Conservation (phyloP, 345 rosid genomes). For the Chamaenerion angustifolium region DNA sequence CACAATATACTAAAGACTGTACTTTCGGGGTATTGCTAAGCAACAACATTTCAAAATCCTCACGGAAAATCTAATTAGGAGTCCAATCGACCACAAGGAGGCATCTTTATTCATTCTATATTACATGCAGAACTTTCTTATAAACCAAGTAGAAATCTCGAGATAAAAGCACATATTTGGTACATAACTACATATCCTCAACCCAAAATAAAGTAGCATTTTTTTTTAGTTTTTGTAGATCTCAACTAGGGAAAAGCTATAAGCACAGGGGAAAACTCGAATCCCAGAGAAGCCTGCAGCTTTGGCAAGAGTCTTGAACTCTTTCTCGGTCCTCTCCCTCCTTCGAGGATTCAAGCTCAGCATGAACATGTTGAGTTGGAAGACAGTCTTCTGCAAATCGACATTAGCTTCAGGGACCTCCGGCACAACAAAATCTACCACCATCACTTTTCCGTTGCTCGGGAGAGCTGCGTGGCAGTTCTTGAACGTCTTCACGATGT, state of each 20-base stretch:
- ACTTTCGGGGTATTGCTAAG: too few species aligned
- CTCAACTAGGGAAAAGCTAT: constrained; percentile 31
- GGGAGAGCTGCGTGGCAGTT: constrained; percentile 32
- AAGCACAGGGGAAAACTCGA: constrained; percentile 18
- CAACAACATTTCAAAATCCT: too few species aligned
- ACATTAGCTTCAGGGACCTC: constrained; percentile 18
- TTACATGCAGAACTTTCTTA: too few species aligned
- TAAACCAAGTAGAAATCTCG: too few species aligned
- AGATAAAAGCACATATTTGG: too few species aligned
- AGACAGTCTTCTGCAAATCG: constrained; percentile 14
- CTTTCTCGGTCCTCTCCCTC: constrained; percentile 30
- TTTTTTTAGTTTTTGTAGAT: constrained; percentile 16
- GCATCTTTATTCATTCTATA: too few species aligned
- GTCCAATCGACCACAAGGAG: too few species aligned
- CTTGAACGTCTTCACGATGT: constrained; percentile 29
- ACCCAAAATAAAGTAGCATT: neutral
- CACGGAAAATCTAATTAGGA: too few species aligned
- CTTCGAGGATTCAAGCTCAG: constrained; percentile 19
- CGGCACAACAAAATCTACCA: constrained; percentile 28
- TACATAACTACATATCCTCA: too few species aligned
- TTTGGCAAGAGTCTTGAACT: constrained; percentile 23
- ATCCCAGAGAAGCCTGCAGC: constrained; percentile 38
- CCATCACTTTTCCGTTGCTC: constrained; percentile 27
- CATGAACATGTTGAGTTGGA: constrained; percentile 24
- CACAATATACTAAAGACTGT: too few species aligned